Evolutionary conservation across 2,329 filamentous ascomycete genomes (phyloP).

Genomic region (Penicillium sumatraense): DNA sequence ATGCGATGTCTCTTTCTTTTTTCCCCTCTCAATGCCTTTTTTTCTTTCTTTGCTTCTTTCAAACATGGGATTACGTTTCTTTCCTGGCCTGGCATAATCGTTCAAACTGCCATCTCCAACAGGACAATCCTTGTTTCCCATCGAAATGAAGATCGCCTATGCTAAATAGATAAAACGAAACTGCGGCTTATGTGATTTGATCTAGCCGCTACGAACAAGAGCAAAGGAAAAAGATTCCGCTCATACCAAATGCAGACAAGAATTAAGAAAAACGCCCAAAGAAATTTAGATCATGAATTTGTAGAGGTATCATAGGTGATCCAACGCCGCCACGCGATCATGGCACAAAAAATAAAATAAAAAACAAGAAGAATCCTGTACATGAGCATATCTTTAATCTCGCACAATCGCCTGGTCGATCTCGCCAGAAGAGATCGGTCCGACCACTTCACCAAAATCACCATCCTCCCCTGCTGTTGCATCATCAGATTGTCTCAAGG

Average conservation of each 20-base stretch:
- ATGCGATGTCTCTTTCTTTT: slow-evolving; percentile 66
- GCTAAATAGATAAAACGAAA: neutral
- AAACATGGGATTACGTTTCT: neutral
- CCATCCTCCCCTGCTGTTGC: slow-evolving; percentile 24
- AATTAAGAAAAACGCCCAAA: neutral
- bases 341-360: neutral
- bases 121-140: neutral
- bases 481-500: slow-evolving; percentile 8
- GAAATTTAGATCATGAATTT: slow-evolving; percentile 5
- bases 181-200: neutral
- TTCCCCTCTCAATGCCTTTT: slow-evolving; percentile 10
- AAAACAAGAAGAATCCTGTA: neutral
- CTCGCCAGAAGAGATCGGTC: slow-evolving; percentile 13
- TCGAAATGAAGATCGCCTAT: neutral
- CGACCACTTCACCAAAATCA: slow-evolving; percentile 42
- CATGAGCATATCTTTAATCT: neutral
- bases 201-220: neutral
- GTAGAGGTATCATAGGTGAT: slow-evolving; percentile 25
- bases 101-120: neutral
- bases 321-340: slow-evolving; percentile 5
- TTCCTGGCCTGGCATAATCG: neutral
- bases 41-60: slow-evolving; percentile 31
- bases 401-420: slow-evolving; percentile 14
- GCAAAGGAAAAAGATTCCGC: neutral
- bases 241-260: neutral